Evolutionary conservation across 164 flowering plant genomes (phyloP).

Genomic region (Taxillus chinensis): DNA sequence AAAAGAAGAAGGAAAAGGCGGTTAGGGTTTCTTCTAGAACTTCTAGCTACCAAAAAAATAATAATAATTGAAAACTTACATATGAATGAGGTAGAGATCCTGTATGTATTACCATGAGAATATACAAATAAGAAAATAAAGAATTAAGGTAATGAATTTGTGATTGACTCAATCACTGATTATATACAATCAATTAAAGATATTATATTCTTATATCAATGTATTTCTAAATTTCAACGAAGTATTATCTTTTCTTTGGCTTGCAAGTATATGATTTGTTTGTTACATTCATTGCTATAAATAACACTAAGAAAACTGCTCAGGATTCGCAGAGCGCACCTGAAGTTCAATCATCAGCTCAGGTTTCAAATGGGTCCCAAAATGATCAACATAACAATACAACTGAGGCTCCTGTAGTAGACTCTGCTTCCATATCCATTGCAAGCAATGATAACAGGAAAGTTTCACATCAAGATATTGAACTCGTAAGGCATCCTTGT

Average conservation of each 20-base stretch:
- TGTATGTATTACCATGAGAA: too few relatives aligned
- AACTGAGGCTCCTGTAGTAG: slow-evolving; percentile 52
- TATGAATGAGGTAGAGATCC: too few relatives aligned
- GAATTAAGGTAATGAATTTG: too few relatives aligned
- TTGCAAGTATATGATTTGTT: not conserved
- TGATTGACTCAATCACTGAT: too few relatives aligned
- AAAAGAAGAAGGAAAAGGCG: too few relatives aligned
- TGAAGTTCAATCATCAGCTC: slow-evolving; percentile 49
- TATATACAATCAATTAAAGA: too few relatives aligned
- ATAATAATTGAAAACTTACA: too few relatives aligned
- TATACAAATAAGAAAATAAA: too few relatives aligned
- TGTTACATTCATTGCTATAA: not conserved
- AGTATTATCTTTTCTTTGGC: too few relatives aligned
- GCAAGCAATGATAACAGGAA: slow-evolving; percentile 72
- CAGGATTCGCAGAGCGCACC: slow-evolving; percentile 42
- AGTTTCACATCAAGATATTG: slow-evolving; percentile 84
- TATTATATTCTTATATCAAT: not conserved
- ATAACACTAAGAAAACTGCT: slow-evolving; percentile 1
- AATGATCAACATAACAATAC: slow-evolving; percentile 52
- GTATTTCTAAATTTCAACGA: not conserved
- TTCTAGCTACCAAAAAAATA: too few relatives aligned
- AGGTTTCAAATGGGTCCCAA: slow-evolving; percentile 60
- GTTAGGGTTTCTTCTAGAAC: too few relatives aligned
- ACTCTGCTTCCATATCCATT: slow-evolving; percentile 62
- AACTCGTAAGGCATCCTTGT: slow-evolving; percentile 41